These are phyloP conservation scores for Saturnispora bothae DNA, from an alignment of 805 yeast genomes.

Conservation along the genomic window DNA sequence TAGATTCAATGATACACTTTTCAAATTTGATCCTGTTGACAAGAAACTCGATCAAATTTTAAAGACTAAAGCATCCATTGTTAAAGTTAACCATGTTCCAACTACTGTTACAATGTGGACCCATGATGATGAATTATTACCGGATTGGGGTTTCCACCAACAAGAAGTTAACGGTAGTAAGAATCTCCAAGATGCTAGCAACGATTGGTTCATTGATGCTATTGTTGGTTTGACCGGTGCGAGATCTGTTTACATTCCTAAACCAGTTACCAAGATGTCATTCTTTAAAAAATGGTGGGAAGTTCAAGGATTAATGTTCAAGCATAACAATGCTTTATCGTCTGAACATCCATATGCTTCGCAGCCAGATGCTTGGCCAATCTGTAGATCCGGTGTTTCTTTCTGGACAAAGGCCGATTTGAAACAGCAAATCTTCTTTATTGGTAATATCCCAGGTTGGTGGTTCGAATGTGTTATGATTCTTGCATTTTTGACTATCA, in stretches of 20 bases:
- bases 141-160: constrained; percentile 91
- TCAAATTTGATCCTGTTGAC: constrained; percentile 55
- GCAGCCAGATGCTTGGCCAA: constrained; percentile 86
- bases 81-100: constrained; percentile 71
- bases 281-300: constrained; percentile 86
- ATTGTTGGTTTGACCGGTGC: constrained; percentile 56
- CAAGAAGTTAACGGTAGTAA: constrained; percentile 95
- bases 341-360: constrained; percentile 95
- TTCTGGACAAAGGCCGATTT: constrained; percentile 77
- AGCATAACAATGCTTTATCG: constrained; percentile 78
- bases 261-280: constrained; percentile 48
- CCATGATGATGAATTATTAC: constrained; percentile 69
- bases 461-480: constrained; percentile 67
- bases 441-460: constrained; percentile 88
- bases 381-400: constrained; percentile 81
- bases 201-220: constrained; percentile 66
- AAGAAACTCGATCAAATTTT: constrained; percentile 41
- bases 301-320: constrained; percentile 79
- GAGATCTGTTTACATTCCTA: constrained; percentile 57
- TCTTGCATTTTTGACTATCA: constrained; percentile 50
- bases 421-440: constrained; percentile 72
- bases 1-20: constrained; percentile 64
- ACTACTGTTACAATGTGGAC: constrained; percentile 94
- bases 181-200: constrained; percentile 53
- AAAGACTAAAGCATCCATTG: constrained; percentile 58